Base-by-base conservation (phyloP, 306 rosid species). In the Gynostemma pentaphyllum region DNA sequence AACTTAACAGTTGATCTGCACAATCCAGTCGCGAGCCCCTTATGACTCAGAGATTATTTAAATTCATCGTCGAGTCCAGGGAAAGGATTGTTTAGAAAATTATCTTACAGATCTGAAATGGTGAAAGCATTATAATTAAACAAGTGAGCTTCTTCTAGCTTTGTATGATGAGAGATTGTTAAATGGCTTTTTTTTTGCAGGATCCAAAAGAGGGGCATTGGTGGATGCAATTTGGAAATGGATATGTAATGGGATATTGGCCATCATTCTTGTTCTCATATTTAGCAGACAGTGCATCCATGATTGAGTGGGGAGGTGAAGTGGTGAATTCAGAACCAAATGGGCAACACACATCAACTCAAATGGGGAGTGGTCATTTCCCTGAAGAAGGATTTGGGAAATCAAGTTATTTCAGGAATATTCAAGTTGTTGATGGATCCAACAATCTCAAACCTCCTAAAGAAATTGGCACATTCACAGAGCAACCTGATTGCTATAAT, bases 261-360 rank as follows among this genome's bases (percentile, higher is more conserved):
- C 99, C 99, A 4, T 81, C 99, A 0, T 94, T 83, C 78, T 69
- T 94, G 15, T 94, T 94, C 87, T 88, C 99, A 11, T 89, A 94
- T 73, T 74, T 94, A 72, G 95, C 94, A 0, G 99, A 89, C 9
- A 94, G 99, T 73, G 99, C 97, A 23, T 82, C 95, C 56, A 94
- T 88, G 97, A 85, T 94, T 15, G 99, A 94, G 57, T 94, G 99
- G 99, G 99, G 99, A 60, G 99, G 99, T 9, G 99, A 94, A 72
- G 97, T 94, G 45, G 99, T 94, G 2, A 94, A 94, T 34, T 86
- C 97, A 16, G 68, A 86, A 74, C 71, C 82, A 12, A 95, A 80
- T 23, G 97, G 99, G 13, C 83, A 81, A 41, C 99, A 94, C 76
- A 94, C 99, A 7, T 82, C 94, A 36, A 94, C 99, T 0, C 87